Evolutionary conservation across 2,329 filamentous ascomycete species (phyloP), one percentile per base, ranked within the genome.

Genomic region (Paecilomyces sp.): DNA sequence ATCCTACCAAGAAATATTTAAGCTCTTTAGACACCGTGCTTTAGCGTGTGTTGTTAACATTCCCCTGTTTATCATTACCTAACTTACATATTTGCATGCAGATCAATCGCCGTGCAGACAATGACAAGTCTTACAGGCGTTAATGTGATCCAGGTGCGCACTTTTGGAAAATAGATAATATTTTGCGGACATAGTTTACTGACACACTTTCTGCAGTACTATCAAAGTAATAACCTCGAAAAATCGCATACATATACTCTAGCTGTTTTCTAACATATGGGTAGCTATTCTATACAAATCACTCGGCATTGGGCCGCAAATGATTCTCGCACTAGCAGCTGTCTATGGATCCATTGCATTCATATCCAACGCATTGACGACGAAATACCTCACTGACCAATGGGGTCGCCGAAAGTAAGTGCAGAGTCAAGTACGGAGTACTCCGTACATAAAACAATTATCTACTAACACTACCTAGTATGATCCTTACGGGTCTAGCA

Each of bases 101-200:
- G 71, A 22, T 81, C 79, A 1, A 81, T 85, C 64, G 79, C 79
- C 2, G 83, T 84, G 2, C 82, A 85, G 69, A 83, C 81, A 2
- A 82, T 85, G 79, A 85, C 82, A 0, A 79, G 76, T 63, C 65
- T 84, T 47, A 85, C 83, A 0, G 83, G 83, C 11, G 80, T 84
- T 41, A 85, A 85, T 64, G 82, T 84, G 1, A 84, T 85, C 41
- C 82, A 80, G 67, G 72, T 75, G 68, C 50, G 67, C 61, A 1
- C 7, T 15, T 15, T 24, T 22, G 8, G 15, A 18, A 47, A 5
- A 47, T 8, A 47, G 15, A 47, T 8, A 47, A 3, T 18, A 18
- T 7, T 18, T 6, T 47, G n/a, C 2, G 22, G 18, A 47, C 36
- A 47, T 18, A 9, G 15, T 15, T 47, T 18, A 7, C 36, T 47